These are phyloP conservation scores for Metschnikowia orientalis DNA, from an alignment of 805 yeast genomes.

Conservation along the genomic window DNA sequence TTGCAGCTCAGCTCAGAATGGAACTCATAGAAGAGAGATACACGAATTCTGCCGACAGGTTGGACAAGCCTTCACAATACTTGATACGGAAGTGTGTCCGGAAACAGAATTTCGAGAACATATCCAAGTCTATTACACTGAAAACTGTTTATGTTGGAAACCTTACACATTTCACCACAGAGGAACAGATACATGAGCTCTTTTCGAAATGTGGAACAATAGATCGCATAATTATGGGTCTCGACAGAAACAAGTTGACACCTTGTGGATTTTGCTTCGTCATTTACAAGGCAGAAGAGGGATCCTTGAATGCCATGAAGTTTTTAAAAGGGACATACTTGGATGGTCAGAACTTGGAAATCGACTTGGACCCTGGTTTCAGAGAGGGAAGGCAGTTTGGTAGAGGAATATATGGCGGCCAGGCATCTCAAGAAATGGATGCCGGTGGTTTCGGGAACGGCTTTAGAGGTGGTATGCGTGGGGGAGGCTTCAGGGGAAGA, in stretches of 20 bases:
- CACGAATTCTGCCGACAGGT: constrained; percentile 59
- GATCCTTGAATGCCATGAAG: constrained; percentile 78
- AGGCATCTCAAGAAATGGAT: constrained; percentile 63
- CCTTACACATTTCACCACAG: constrained; percentile 84
- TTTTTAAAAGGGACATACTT: constrained; percentile 76
- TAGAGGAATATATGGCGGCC: constrained; percentile 90
- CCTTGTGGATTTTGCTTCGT: constrained; percentile 98
- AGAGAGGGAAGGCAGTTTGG: constrained; percentile 95
- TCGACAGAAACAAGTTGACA: constrained; percentile 82
- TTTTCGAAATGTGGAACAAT: constrained; percentile 80
- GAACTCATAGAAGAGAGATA: constrained; percentile 44
- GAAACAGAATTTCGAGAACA: constrained; percentile 49
- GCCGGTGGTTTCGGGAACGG: constrained; percentile 19
- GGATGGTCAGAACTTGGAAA: constrained; percentile 75
- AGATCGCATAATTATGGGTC: constrained; percentile 84
- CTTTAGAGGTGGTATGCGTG: constrained; percentile 31
- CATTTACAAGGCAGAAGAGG: constrained; percentile 61
- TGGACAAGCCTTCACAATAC: constrained; percentile 70
- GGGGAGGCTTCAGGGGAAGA: constrained; percentile 44
- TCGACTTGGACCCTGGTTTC: constrained; percentile 95
- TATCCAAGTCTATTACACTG: constrained; percentile 61
- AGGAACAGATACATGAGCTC: constrained; percentile 87
- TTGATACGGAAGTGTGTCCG: constrained; percentile 61
- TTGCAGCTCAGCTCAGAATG: too few species aligned
- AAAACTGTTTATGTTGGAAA: constrained; percentile 89